Base-by-base conservation (phyloP, 2,329 filamentous ascomycete species). In the Ilyonectria sp. region DNA sequence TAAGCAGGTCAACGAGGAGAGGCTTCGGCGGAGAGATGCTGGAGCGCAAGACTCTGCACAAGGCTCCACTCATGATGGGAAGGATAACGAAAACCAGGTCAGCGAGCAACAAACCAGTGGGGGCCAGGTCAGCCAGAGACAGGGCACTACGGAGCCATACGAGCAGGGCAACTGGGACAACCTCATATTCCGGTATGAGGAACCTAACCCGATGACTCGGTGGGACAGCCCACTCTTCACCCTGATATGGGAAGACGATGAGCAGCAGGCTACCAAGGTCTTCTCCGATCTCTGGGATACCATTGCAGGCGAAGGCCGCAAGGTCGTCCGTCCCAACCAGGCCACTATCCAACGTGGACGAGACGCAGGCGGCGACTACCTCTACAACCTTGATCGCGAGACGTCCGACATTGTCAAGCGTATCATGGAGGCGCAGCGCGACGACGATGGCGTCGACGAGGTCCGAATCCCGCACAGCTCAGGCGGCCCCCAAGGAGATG, bases 151-250 rank as follows among this genome's bases (percentile, higher is more conserved):
- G 17, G 83, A 84, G 43, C 78, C 86, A 0, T 90, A 91, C 69
- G 83, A 84, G 49, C 82, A 82, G 1, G 83, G 79, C 17, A 92
- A 93, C 77, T 94, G 93, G 85, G 92, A 94, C 70, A 94, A 94
- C 73, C 86, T 95, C 11, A 89, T 94, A 37, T 95, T 94, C 77
- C 86, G 93, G 61, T 95, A 95, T 78, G 93, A 97, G 80, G 93
- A 97, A 81, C 93, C 94, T 15, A 96, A 95, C 78, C 89, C 91
- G 23, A 95, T 95, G 92, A 91, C 88, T 2, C 85, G 93, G 49
- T 97, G 94, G 94, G 93, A 97, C 78, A 92, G 91, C 61, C 93
- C 94, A 1, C 86, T 96, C 2, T 96, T 95, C 80, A 92, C 92
- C 4, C 86, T 96, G 0, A 86, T 94, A 11, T 93, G 91, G 86